Percentiles rank a stretch among this genome's conserved stretches.
Conservation (phyloP, 169 alveolate species). For the Miamiensis avidus region DNA sequence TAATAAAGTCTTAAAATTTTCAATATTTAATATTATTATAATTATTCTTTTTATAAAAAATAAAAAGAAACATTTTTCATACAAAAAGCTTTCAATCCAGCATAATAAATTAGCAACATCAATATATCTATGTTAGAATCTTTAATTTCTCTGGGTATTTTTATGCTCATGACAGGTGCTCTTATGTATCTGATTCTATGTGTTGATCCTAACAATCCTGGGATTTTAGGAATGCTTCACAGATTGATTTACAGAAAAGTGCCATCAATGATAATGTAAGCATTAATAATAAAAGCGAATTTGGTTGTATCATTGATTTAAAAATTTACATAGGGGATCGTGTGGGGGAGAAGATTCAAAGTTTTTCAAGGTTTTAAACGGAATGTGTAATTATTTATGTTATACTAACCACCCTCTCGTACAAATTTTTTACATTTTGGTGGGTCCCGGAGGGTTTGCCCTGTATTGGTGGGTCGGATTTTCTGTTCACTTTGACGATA, state of each 20-base stretch:
- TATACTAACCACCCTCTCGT: slow-evolving; percentile 51
- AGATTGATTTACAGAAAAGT: slow-evolving; percentile 31
- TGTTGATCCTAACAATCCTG: slow-evolving; percentile 40
- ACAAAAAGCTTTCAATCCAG: too few species aligned
- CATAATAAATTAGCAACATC: background rate
- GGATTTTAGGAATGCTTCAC: slow-evolving; percentile 29
- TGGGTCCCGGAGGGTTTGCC: slow-evolving; percentile 57
- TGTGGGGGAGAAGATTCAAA: background rate
- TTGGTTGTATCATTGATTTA: background rate
- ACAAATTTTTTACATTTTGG: slow-evolving; percentile 40
- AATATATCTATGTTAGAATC: background rate
- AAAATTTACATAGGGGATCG: background rate
- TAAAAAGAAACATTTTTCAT: too few species aligned
- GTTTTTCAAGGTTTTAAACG: background rate
- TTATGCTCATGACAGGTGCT: slow-evolving; percentile 3
- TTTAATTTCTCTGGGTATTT: too few species aligned
- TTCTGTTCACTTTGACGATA: slow-evolving; percentile 18
- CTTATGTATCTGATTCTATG: slow-evolving; percentile 35
- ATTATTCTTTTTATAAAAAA: too few species aligned
- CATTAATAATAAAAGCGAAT: background rate
- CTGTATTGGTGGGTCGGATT: slow-evolving; percentile 52
- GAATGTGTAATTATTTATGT: slow-evolving; percentile 33
- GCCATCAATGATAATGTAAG: slow-evolving; percentile 23
- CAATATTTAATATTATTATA: too few species aligned
- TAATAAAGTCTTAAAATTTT: too few species aligned